Percentiles rank a stretch among this genome's conserved stretches.
These are phyloP conservation scores for Casuarina equisetifolia DNA, from an alignment of 306 rosid species.

Conservation along the genomic window DNA sequence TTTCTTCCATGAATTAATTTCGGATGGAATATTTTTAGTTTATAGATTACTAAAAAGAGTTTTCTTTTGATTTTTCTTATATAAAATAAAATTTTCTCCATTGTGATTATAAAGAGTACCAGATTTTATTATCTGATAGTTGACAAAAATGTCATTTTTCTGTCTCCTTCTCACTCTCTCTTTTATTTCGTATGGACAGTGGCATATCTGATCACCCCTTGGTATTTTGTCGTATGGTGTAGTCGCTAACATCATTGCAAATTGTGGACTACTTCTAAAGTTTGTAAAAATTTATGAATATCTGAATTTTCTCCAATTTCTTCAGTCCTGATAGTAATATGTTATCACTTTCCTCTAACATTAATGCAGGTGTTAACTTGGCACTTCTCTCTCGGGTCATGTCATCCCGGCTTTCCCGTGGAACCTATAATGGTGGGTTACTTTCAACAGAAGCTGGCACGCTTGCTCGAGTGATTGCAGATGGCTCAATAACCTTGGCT, in stretches of 20 bases:
- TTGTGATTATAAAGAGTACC: too few relatives aligned
- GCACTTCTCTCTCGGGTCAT: constrained; percentile 93
- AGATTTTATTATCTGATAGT: too few relatives aligned
- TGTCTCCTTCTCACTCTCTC: too few relatives aligned
- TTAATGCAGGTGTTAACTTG: constrained; percentile 79
- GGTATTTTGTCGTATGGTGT: too few relatives aligned
- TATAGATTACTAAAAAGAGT: not conserved
- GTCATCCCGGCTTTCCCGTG: constrained; percentile 97
- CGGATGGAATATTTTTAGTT: not conserved
- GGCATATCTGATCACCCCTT: too few relatives aligned
- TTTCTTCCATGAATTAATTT: not conserved
- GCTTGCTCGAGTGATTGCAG: constrained; percentile 89
- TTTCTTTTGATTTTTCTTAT: too few relatives aligned
- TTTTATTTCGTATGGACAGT: too few relatives aligned
- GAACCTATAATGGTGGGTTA: constrained; percentile 89
- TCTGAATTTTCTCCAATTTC: not conserved
- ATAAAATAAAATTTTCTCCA: too few relatives aligned
- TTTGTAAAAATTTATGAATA: not conserved
- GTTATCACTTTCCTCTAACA: not conserved
- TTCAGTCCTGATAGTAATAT: not conserved
- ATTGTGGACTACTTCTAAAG: not conserved
- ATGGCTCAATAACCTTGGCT: constrained; percentile 80
- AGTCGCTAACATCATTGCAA: not conserved
- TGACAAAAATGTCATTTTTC: too few relatives aligned
- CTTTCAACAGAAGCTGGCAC: constrained; percentile 98